These are phyloP conservation scores for Oryza nivara DNA, from an alignment of 176 grass and related monocot species.

Conservation along the genomic window DNA sequence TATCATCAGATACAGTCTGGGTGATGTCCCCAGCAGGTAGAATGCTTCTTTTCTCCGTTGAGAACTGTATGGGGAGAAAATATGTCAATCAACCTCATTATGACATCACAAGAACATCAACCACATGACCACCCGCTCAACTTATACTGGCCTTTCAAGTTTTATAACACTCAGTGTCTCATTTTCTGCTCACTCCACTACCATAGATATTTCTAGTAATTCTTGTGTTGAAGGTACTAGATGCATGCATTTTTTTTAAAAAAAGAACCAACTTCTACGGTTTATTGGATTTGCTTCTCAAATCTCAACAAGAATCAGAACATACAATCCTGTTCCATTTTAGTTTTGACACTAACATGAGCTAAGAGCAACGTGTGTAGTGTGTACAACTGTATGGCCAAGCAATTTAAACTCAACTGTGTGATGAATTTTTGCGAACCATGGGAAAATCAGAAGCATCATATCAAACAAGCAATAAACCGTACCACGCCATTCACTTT, in stretches of 20 bases:
- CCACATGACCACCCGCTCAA: background rate
- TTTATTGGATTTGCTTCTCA: background rate
- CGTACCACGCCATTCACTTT: background rate
- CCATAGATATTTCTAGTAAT: background rate
- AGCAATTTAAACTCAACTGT: background rate
- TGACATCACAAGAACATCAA: slow-evolving; percentile 12
- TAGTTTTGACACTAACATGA: slow-evolving; percentile 6
- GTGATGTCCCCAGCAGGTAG: slow-evolving; percentile 95
- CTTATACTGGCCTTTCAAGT: slow-evolving; percentile 6
- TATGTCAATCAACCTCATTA: slow-evolving; percentile 16
- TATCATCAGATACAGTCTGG: slow-evolving; percentile 75
- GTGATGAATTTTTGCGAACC: background rate
- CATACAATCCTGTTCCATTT: background rate
- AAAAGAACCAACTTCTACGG: background rate
- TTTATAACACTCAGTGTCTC: background rate
- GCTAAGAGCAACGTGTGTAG: background rate
- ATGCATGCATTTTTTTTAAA: background rate
- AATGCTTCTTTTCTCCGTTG: slow-evolving; percentile 94
- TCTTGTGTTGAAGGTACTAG: background rate
- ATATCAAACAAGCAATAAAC: slow-evolving; percentile 14
- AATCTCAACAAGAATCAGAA: background rate
- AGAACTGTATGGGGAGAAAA: slow-evolving; percentile 57
- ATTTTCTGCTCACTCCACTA: slow-evolving; percentile 19
- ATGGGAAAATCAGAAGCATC: background rate
- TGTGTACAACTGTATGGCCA: background rate